Evolutionary conservation across 345 rosid species (phyloP), one percentile per base, ranked within the genome.

Genomic region (Hibiscus tridactylites): DNA sequence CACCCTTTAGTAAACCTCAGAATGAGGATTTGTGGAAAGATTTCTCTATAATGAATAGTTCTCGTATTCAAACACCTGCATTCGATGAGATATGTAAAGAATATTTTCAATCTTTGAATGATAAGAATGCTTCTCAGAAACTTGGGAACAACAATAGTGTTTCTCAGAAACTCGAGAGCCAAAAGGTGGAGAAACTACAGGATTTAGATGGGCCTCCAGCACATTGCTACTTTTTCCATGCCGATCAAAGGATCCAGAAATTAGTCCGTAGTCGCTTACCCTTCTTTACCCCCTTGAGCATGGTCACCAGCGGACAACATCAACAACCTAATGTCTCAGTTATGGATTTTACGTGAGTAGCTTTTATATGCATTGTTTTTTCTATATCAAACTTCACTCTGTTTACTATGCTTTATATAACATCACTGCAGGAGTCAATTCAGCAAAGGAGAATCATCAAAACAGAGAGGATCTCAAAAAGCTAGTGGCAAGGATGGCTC

Each of bases 61-160:
- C 77, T 72, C 79, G 72, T 50, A 73, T 89, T 63, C 76, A 85
- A 59, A 95, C 97, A 67, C 97, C 97, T 67, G 93, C 85, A 75
- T 75, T 90, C 50, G 97, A 95, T 83, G 91, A 87, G 79, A 71
- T 95, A 54, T 92, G 90, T 71, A 72, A 87, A 70, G 97, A 95
- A 75, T 90, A 92, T 81, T 90, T 85, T 72, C 85, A 77, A 75
- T 81, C 96, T 61, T 53, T 71, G 61, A 81, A 84, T 79, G 37
- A 74, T 65, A 81, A 69, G 76, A 74, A 67, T 68, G 65, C 76
- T 61, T 31, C 82, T 50, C 83, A 63, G 73, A 82, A 76, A 74
- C 70, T 28, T 13, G 77, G 60, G 24, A 81, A 83, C 81, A 46
- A 73, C 62, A 81, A 68, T 75, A 72, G 68, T 67, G 64, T 74